Evolutionary conservation across 768 basidiomycete species (phyloP).

Genomic region (Imleria badia): DNA sequence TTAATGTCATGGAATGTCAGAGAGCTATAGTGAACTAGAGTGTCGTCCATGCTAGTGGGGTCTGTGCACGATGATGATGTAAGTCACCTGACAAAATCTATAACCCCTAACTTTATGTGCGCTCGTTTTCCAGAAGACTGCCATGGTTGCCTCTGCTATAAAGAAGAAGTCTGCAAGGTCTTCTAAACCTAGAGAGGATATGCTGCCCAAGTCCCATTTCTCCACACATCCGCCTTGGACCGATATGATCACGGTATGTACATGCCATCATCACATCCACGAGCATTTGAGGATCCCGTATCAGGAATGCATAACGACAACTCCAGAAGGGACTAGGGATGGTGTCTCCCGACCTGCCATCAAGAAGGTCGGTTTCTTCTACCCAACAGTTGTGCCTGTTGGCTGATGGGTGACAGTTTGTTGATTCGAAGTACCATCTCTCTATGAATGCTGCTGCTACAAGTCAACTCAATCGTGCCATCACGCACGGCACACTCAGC

Average conservation of each 20-base stretch:
- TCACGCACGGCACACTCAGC: constrained; percentile 50
- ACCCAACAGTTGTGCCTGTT: background rate
- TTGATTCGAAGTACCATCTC: constrained; percentile 55
- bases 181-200: constrained; percentile 3
- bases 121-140: background rate
- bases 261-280: background rate
- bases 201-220: constrained; percentile 33
- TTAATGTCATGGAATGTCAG: background rate
- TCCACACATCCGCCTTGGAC: constrained; percentile 53
- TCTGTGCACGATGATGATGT: background rate
- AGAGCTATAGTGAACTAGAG: too few relatives aligned
- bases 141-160: constrained; percentile 11
- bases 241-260: constrained; percentile 45
- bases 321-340: constrained; percentile 62
- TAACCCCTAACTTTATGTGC: background rate
- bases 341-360: constrained; percentile 78
- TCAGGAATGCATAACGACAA: constrained; percentile 70
- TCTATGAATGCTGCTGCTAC: constrained; percentile 44
- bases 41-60: background rate
- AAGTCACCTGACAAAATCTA: background rate
- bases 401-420: constrained; percentile 37
- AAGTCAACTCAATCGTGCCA: constrained; percentile 53
- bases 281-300: background rate
- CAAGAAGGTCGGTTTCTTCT: constrained; percentile 61
- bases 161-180: constrained; percentile 11